phyloP scores from a whole-genome alignment of 1,139 yeast species.

The Saccharomyces hybrid region DNA sequence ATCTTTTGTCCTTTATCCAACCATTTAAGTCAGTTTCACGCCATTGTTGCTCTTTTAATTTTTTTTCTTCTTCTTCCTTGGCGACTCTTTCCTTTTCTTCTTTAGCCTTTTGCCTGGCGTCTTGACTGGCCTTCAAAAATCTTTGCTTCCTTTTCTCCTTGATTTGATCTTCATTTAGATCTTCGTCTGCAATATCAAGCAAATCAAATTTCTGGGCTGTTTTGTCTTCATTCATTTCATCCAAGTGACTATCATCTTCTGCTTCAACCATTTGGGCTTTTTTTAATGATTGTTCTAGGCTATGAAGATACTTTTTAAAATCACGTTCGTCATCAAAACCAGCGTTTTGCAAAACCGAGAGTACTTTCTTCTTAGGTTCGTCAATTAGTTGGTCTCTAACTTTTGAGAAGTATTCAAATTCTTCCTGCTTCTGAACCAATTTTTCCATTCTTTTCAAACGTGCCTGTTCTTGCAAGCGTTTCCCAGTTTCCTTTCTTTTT shows the following conservation, averaged over 20 bases:
- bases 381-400: constrained; percentile 47
- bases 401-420: constrained; percentile 59
- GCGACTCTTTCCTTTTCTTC: constrained; percentile 61
- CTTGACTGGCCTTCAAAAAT: constrained; percentile 76
- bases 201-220: constrained; percentile 69
- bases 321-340: constrained; percentile 73
- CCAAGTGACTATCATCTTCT: constrained; percentile 47
- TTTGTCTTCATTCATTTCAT: constrained; percentile 37
- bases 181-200: constrained; percentile 75
- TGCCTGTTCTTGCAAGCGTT: constrained; percentile 87
- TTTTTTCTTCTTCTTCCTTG: constrained; percentile 44
- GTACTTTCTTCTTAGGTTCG: constrained; percentile 39
- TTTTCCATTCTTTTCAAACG: constrained; percentile 76
- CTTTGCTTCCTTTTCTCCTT: constrained; percentile 83
- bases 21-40: constrained; percentile 63
- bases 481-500: constrained; percentile 77
- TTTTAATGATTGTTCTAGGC: constrained; percentile 60
- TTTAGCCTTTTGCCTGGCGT: constrained; percentile 77
- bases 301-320: constrained; percentile 58
- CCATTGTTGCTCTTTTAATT: constrained; percentile 64
- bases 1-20: constrained; percentile 72
- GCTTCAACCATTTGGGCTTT: constrained; percentile 55
- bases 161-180: constrained; percentile 67
- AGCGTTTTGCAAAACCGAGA: constrained; percentile 50
- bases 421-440: constrained; percentile 71